Evolutionary conservation across 1,284 basidiomycete species (phyloP).

Genomic region (Pseudozyma sp.): DNA sequence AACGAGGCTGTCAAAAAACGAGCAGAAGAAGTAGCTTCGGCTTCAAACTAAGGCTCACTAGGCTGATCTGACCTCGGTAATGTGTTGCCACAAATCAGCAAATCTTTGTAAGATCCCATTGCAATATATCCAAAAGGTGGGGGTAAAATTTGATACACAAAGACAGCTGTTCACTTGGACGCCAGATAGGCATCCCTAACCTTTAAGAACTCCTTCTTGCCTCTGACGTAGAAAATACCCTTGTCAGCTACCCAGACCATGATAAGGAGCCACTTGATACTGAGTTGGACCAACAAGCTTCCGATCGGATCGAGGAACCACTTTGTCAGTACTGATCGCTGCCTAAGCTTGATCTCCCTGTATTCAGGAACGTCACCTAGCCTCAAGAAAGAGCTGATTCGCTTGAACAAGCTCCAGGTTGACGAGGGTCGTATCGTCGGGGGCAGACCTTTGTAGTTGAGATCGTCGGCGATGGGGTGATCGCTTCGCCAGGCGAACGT

Average conservation of each 20-base stretch:
- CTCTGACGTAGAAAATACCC: conserved; percentile 20
- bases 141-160: too few relatives aligned
- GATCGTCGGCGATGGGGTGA: conserved; percentile 23
- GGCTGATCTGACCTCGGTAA: too few relatives aligned
- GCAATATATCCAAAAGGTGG: too few relatives aligned
- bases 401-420: conserved; percentile 23
- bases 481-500: conserved; percentile 38
- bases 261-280: conserved; percentile 11
- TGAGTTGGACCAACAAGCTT: background rate
- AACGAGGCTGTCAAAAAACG: conserved; percentile 10
- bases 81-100: too few relatives aligned
- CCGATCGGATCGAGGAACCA: conserved; percentile 4
- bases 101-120: too few relatives aligned
- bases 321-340: background rate
- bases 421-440: conserved; percentile 3
- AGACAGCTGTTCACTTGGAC: background rate
- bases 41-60: too few relatives aligned
- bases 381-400: conserved; percentile 17
- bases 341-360: conserved; percentile 4
- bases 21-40: conserved; percentile 10
- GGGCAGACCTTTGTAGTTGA: conserved; percentile 15
- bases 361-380: conserved; percentile 39
- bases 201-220: conserved; percentile 15
- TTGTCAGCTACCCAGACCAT: conserved; percentile 23
- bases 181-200: conserved; percentile 16